These are phyloP conservation scores for Gaeumannomyces sp. DNA, from an alignment of 2,329 filamentous ascomycete genomes.

Conservation along the genomic window DNA sequence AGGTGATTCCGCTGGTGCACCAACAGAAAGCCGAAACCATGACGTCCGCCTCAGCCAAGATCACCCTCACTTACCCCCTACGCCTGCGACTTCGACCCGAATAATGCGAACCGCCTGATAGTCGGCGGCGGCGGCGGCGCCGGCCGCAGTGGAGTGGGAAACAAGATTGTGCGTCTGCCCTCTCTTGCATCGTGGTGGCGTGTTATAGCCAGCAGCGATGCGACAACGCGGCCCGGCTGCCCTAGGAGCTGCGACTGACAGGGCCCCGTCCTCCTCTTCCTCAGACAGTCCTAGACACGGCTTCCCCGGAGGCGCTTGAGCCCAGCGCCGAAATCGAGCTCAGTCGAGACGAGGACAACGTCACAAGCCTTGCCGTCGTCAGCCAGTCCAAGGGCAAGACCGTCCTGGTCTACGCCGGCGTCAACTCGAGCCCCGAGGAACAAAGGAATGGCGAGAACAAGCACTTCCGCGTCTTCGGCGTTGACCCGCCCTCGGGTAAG, in stretches of 20 bases:
- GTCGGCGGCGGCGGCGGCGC: constrained; percentile 86
- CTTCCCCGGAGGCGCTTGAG: constrained; percentile 52
- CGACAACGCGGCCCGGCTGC: background rate
- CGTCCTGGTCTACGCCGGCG: constrained; percentile 63
- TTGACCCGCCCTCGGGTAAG: constrained; percentile 32
- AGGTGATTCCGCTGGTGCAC: background rate
- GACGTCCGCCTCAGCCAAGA: constrained; percentile 40
- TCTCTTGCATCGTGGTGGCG: background rate
- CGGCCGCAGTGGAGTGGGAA: constrained; percentile 72
- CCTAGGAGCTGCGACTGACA: background rate
- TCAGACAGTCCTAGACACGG: constrained; percentile 70
- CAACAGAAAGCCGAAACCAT: constrained; percentile 2
- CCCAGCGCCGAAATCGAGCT: constrained; percentile 70
- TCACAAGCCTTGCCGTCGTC: constrained; percentile 73
- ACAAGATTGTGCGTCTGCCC: constrained; percentile 65
- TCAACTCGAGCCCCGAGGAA: constrained; percentile 73
- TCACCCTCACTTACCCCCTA: constrained; percentile 77
- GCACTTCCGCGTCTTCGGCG: constrained; percentile 72
- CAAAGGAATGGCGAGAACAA: constrained; percentile 72
- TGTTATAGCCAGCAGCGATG: background rate
- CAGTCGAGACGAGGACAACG: constrained; percentile 79
- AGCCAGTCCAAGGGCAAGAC: constrained; percentile 45
- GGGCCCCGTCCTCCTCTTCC: background rate
- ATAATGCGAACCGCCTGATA: constrained; percentile 67
- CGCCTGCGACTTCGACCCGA: constrained; percentile 79